A percentile compares a stretch with the other conserved stretches of the same genome.
phyloP scores from a whole-genome alignment of 192 early-diverging fungal genomes.

The Coemansia asiatica region DNA sequence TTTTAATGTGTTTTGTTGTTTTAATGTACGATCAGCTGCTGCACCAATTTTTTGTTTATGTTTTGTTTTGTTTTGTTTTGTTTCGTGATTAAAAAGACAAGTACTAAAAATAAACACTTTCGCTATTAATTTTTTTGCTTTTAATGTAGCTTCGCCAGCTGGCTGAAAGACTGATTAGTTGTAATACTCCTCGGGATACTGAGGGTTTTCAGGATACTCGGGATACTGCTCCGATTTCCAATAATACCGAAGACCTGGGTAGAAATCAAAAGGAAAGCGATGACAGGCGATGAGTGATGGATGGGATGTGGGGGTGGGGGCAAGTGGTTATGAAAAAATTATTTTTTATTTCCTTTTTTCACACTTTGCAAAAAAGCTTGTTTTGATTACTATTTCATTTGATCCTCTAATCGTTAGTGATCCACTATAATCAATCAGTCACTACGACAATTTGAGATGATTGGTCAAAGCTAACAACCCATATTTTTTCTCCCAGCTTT shows the following conservation, averaged over 20 bases:
- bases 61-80: no score
- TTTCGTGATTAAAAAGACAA: no score
- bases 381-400: no score
- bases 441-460: neutral
- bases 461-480: neutral
- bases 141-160: slow-evolving; percentile 15
- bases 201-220: neutral
- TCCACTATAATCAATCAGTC: neutral
- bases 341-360: no score
- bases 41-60: no score
- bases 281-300: neutral
- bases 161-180: slow-evolving; percentile 3
- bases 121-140: neutral
- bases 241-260: neutral
- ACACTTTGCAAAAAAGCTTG: no score
- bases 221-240: neutral
- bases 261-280: neutral
- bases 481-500: neutral
- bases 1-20: neutral
- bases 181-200: neutral
- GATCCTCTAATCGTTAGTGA: neutral
- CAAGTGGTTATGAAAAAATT: no score
- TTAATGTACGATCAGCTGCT: neutral
- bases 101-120: neutral
- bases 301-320: neutral